phyloP scores from a whole-genome alignment of 1,139 yeast genomes.

The Torulaspora pretoriensis region DNA sequence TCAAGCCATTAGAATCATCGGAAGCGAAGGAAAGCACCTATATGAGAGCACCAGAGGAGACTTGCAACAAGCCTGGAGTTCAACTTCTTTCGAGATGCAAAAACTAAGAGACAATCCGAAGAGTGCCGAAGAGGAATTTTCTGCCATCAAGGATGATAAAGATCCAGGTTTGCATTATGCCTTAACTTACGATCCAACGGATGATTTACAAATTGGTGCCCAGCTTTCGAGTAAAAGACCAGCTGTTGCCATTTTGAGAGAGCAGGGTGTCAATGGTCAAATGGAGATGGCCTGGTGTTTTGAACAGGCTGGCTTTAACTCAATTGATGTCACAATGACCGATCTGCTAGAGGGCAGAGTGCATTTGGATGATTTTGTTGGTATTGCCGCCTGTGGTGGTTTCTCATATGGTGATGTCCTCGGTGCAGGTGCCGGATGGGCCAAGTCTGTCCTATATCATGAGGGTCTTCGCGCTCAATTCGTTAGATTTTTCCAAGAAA shows the following conservation, averaged over 20 bases:
- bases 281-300: slow-evolving; percentile 98
- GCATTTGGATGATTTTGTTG: slow-evolving; percentile 76
- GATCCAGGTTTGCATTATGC: slow-evolving; percentile 90
- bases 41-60: slow-evolving; percentile 54
- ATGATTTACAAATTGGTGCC: slow-evolving; percentile 38
- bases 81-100: slow-evolving; percentile 88
- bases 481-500: slow-evolving; percentile 71
- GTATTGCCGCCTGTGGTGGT: slow-evolving; percentile 98
- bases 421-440: slow-evolving; percentile 99
- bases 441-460: slow-evolving; percentile 90
- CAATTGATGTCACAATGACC: slow-evolving; percentile 95
- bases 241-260: slow-evolving; percentile 92
- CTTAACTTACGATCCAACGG: slow-evolving; percentile 60
- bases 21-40: slow-evolving; percentile 47
- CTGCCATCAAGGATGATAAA: slow-evolving; percentile 64
- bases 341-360: slow-evolving; percentile 76
- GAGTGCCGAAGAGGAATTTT: slow-evolving; percentile 82
- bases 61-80: slow-evolving; percentile 81
- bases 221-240: slow-evolving; percentile 51
- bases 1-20: slow-evolving; percentile 50
- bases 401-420: slow-evolving; percentile 98
- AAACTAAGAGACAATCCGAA: slow-evolving; percentile 90
- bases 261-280: slow-evolving; percentile 98
- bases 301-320: slow-evolving; percentile 89
- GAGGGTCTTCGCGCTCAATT: slow-evolving; percentile 74